Evolutionary conservation across 139 green algal genomes (phyloP).

Genomic region (Microglena sp.): DNA sequence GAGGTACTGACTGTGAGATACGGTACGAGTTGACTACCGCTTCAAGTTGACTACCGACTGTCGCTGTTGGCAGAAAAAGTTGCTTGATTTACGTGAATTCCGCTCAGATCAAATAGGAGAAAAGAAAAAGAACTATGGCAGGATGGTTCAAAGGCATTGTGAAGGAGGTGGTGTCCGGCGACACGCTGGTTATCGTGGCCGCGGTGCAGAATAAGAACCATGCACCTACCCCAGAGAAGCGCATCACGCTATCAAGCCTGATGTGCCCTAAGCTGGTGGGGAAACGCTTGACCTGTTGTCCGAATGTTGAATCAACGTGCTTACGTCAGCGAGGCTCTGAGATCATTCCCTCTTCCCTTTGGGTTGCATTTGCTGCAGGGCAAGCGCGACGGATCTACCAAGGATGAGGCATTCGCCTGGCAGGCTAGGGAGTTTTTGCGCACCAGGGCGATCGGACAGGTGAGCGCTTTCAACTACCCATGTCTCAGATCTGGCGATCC

Average conservation of each 20-base stretch:
- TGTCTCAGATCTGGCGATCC: no score
- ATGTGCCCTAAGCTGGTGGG: constrained; percentile 77
- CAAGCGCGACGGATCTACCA: constrained; percentile 72
- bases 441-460: constrained; percentile 79
- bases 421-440: constrained; percentile 83
- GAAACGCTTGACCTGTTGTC: no score
- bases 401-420: constrained; percentile 92
- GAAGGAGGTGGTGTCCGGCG: constrained; percentile 79
- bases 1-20: no score
- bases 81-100: no score
- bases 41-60: no score
- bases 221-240: constrained; percentile 76
- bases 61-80: no score
- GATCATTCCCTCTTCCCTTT: not conserved
- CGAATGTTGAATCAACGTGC: not conserved
- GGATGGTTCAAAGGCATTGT: constrained; percentile 68
- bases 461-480: no score
- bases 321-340: not conserved
- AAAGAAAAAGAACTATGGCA: constrained; percentile 3
- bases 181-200: constrained; percentile 76
- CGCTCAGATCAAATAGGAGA: not conserved
- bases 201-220: constrained; percentile 33
- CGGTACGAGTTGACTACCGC: no score
- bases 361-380: constrained; percentile 60
- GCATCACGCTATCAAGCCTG: constrained; percentile 80